These are phyloP conservation scores for Naganishia vaughanmartiniae DNA, from an alignment of 768 basidiomycete genomes.

Conservation along the genomic window DNA sequence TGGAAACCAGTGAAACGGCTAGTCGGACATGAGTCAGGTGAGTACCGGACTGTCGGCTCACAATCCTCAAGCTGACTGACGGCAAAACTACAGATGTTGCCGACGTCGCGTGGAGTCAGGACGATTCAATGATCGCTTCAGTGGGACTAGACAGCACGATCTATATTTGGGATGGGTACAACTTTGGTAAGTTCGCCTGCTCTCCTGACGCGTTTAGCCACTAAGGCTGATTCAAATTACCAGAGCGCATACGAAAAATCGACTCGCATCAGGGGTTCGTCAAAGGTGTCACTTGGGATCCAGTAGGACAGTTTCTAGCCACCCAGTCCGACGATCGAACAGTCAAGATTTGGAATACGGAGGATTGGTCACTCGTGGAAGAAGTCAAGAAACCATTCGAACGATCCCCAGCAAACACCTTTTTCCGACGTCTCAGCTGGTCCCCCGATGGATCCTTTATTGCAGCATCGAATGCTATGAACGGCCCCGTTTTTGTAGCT, in stretches of 20 bases:
- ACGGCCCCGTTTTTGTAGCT: constrained; percentile 96
- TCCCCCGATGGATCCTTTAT: constrained; percentile 99
- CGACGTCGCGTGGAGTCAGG: constrained; percentile 91
- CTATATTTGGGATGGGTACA: constrained; percentile 89
- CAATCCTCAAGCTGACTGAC: background rate
- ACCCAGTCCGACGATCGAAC: constrained; percentile 90
- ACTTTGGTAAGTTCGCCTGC: constrained; percentile 63
- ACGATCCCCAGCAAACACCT: constrained; percentile 89
- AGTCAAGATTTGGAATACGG: constrained; percentile 94
- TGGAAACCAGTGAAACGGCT: constrained; percentile 93
- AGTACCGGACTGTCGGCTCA: constrained; percentile 39
- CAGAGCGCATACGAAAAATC: constrained; percentile 79
- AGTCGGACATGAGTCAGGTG: constrained; percentile 92
- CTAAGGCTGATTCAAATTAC: background rate
- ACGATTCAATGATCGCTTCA: constrained; percentile 85
- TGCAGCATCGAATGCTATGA: constrained; percentile 94
- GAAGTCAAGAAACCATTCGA: constrained; percentile 87
- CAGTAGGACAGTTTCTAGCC: constrained; percentile 95
- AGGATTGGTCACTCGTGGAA: constrained; percentile 81
- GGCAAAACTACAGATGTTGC: constrained; percentile 68
- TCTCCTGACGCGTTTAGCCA: background rate
- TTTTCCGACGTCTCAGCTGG: constrained; percentile 92
- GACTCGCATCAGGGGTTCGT: constrained; percentile 93
- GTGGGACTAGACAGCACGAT: constrained; percentile 89
- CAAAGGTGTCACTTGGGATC: constrained; percentile 98